Conservation (phyloP, 345 rosid genomes). For the Dipteronia dyeriana region DNA sequence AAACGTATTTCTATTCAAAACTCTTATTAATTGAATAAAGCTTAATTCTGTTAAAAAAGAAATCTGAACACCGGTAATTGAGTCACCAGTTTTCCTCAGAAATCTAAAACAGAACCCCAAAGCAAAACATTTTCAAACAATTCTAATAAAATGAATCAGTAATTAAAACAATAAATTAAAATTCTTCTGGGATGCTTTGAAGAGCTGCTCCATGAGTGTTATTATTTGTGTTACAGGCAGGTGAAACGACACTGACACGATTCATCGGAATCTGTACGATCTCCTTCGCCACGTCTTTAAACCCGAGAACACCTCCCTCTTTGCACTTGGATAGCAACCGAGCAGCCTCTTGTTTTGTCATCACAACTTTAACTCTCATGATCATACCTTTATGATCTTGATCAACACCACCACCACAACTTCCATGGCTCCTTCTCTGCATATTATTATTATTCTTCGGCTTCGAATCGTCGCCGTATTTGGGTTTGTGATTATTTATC, state of each 20-base stretch:
- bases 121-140: neutral
- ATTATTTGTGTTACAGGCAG: conserved; percentile 8
- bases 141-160: neutral
- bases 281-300: conserved; percentile 50
- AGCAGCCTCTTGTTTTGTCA: conserved; percentile 63
- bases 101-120: neutral
- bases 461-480: neutral
- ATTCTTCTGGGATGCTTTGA: conserved; percentile 36
- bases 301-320: conserved; percentile 51
- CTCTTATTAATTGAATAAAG: neutral
- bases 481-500: conserved; percentile 16
- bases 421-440: neutral
- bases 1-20: neutral
- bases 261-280: conserved; percentile 42
- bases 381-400: conserved; percentile 22
- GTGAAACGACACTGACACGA: conserved; percentile 36
- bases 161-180: neutral
- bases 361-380: conserved; percentile 56
- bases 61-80: neutral
- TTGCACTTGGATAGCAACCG: conserved; percentile 47
- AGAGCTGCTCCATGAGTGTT: conserved; percentile 7
- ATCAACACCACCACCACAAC: conserved; percentile 2
- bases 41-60: neutral
- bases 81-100: neutral
- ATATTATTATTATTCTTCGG: conserved; percentile 9